Evolutionary conservation across 495 filamentous ascomycete species (phyloP).

Genomic region (Penicillium ochrochloron): DNA sequence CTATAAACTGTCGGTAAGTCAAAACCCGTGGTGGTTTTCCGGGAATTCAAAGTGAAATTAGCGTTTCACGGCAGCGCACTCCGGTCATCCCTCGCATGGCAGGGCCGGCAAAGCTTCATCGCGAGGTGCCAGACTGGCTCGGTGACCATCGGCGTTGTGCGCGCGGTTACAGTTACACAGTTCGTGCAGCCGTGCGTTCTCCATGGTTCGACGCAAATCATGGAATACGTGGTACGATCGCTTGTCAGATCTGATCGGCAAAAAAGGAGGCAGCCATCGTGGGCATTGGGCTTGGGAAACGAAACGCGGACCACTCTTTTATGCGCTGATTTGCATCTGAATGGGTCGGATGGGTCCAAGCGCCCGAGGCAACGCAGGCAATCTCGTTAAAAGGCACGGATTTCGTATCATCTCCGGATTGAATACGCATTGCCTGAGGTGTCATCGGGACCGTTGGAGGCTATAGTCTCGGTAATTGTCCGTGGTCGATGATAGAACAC

Average conservation of each 20-base stretch:
- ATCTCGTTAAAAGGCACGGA: neutral
- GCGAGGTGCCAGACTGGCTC: neutral
- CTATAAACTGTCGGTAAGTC: slow-evolving; percentile 19
- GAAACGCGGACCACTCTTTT: slow-evolving; percentile 21
- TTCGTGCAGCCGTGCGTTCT: neutral
- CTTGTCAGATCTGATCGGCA: slow-evolving; percentile 19
- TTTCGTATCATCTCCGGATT: neutral
- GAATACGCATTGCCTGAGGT: neutral
- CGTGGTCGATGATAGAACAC: neutral
- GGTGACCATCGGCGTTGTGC: neutral
- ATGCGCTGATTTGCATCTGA: slow-evolving; percentile 8
- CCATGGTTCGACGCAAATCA: neutral
- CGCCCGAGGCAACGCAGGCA: slow-evolving; percentile 27
- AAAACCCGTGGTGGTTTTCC: slow-evolving; percentile 13
- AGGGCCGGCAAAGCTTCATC: neutral
- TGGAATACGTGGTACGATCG: slow-evolving; percentile 3
- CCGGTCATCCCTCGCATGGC: slow-evolving; percentile 23
- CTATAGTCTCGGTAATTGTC: neutral
- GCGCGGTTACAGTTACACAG: neutral
- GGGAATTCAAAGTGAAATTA: slow-evolving; percentile 21
- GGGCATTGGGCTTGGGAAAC: neutral
- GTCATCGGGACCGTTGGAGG: neutral
- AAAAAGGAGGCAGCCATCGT: slow-evolving; percentile 21
- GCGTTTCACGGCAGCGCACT: slow-evolving; percentile 22
- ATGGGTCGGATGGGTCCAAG: slow-evolving; percentile 20